Percentiles rank a stretch among this genome's conserved stretches.
Conservation (phyloP, 129 eudicot species). For the Saposhnikovia divaricata region DNA sequence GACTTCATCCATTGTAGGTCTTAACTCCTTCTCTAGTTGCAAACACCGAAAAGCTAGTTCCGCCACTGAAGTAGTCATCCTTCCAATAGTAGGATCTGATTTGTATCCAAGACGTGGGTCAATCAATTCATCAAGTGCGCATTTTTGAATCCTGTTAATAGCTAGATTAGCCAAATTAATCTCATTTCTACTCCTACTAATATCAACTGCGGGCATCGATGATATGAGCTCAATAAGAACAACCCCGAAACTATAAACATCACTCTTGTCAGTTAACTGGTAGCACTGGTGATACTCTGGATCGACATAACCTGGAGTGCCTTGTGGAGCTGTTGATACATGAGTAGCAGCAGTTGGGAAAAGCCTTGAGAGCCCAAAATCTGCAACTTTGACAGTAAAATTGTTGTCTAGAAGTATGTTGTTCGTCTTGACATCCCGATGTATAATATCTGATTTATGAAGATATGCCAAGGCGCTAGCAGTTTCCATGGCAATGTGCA, state of each 20-base stretch:
- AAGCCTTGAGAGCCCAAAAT: constrained; percentile 50
- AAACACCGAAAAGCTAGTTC: constrained; percentile 76
- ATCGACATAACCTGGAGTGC: constrained; percentile 86
- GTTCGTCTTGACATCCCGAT: constrained; percentile 44
- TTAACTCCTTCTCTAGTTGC: constrained; percentile 70
- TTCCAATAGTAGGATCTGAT: constrained; percentile 30
- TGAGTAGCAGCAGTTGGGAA: constrained; percentile 57
- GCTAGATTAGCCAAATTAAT: constrained; percentile 76
- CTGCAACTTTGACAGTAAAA: constrained; percentile 46
- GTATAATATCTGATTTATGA: constrained; percentile 55
- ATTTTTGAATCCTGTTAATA: constrained; percentile 49
- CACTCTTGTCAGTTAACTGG: constrained; percentile 77
- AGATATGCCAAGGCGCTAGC: constrained; percentile 78
- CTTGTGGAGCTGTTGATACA: constrained; percentile 90
- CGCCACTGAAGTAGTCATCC: constrained; percentile 66
- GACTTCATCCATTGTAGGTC: constrained; percentile 81
- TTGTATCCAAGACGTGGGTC: constrained; percentile 47
- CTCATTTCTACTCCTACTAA: constrained; percentile 51
- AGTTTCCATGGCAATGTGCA: constrained; percentile 69
- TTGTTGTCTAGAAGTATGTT: constrained; percentile 43
- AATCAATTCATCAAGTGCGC: constrained; percentile 50
- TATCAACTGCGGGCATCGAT: constrained; percentile 81
- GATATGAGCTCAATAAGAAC: constrained; percentile 77
- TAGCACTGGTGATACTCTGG: constrained; percentile 74
- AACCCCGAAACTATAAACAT: constrained; percentile 92